Evolutionary conservation across 1,284 basidiomycete genomes (phyloP), one percentile per base, ranked within the genome.

Genomic region (Phellinidium pouzarii): DNA sequence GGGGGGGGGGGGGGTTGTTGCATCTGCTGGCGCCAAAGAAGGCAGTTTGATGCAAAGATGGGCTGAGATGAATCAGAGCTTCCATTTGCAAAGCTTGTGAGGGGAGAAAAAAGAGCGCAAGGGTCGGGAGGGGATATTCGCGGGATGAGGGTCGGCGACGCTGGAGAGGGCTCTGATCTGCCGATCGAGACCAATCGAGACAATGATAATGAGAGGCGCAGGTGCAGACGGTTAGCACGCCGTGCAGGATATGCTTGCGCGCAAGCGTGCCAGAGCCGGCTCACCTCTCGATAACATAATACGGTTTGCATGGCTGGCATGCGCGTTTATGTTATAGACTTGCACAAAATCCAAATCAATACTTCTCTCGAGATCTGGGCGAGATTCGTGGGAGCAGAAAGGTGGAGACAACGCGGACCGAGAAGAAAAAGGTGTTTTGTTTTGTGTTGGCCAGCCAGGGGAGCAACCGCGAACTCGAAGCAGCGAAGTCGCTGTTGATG

Each of bases 11-110:
- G n/a, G n/a, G n/a, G n/a, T 44, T 29, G 27, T 36, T 44, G 50
- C 42, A 51, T 50, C 48, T 50, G 38, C 19, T 50, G 34, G 42
- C 27, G 50, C 50, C 22, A 50, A 50, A 50, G 9, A 50, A 25
- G 49, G 49, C 23, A 44, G 40, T 29, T 36, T 36, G 50, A 51
- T 51, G 17, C 43, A 44, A 34, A 51, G 50, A 45, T 44, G 50
- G n/a, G 42, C n/a, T 26, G 17, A 31, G 12, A 34, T 9, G 48
- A 31, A 41, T 31, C 38, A 29, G 38, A 26, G 49, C 50, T 51
- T 51, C 50, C 50, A 51, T 44, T 44, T 51, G 42, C 50, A 44
- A 45, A 22, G 36, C 38, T 43, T 29, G 48, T 7, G 14, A 23
- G 40, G 48, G 19, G 40, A 43, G 25, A 41, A 8, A 42, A 11